Conservation (phyloP, 768 basidiomycete genomes). For the Gloeopeniophorella convolvens region DNA sequence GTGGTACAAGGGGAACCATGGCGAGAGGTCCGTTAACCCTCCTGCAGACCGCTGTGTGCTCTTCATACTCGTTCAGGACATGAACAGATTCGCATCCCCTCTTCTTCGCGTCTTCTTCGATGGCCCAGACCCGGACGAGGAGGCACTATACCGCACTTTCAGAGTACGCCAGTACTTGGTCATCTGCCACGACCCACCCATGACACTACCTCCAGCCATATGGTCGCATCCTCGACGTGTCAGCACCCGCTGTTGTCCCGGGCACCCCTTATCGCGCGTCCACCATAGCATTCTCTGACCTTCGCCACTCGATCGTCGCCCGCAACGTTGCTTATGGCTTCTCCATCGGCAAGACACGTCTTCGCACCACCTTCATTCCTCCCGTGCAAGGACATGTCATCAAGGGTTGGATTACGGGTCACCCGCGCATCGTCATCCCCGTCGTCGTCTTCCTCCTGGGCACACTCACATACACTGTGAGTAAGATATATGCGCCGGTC, state of each 20-base stretch:
- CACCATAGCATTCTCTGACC: slow-evolving; percentile 51
- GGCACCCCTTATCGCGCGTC: slow-evolving; percentile 63
- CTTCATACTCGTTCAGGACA: slow-evolving; percentile 49
- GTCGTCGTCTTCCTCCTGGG: slow-evolving; percentile 84
- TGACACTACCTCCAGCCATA: slow-evolving; percentile 50
- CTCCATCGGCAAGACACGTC: slow-evolving; percentile 31
- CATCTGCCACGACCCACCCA: slow-evolving; percentile 3
- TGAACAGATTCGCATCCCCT: slow-evolving; percentile 72
- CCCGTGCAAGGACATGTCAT: slow-evolving; percentile 61
- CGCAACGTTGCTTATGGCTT: slow-evolving; percentile 76
- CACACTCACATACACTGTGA: slow-evolving; percentile 78
- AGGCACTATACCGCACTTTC: slow-evolving; percentile 68
- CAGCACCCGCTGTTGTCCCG: slow-evolving; percentile 51
- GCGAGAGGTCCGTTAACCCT: slow-evolving; percentile 52
- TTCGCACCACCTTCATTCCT: slow-evolving; percentile 54
- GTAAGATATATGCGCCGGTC: slow-evolving; percentile 21
- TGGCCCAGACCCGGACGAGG: slow-evolving; percentile 81
- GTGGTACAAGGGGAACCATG: slow-evolving; percentile 74
- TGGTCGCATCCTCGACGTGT: slow-evolving; percentile 69
- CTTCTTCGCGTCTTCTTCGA: slow-evolving; percentile 78
- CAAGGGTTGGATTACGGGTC: slow-evolving; percentile 75
- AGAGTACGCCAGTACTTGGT: slow-evolving; percentile 66
- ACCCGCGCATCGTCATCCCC: slow-evolving; percentile 81
- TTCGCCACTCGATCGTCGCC: slow-evolving; percentile 71
- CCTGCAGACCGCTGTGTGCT: neutral